Evolutionary conservation across 176 grass and related monocot genomes (phyloP).

Genomic region (Paspalum vaginatum): DNA sequence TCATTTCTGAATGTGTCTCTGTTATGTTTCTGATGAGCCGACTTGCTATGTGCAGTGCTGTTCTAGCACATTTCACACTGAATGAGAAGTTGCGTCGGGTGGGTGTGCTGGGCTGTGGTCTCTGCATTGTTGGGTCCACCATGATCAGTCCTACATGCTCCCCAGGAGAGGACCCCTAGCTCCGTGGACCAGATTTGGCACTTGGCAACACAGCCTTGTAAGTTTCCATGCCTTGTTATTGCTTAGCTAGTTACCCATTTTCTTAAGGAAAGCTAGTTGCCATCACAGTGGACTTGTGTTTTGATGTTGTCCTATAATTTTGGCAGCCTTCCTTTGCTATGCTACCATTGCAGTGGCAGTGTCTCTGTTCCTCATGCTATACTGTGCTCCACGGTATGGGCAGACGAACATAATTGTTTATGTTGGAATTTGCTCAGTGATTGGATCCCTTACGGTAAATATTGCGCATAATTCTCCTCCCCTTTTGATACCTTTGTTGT

Average conservation of each 20-base stretch:
- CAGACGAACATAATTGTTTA: conserved; percentile 94
- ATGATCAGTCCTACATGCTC: conserved; percentile 94
- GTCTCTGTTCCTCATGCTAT: conserved; percentile 79
- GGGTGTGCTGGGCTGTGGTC: conserved; percentile 86
- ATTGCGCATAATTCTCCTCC: neutral
- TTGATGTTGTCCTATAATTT: conserved; percentile 24
- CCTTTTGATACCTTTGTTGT: neutral
- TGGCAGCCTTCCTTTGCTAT: conserved; percentile 83
- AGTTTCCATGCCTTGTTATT: neutral
- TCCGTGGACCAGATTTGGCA: conserved; percentile 91
- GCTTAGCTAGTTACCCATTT: neutral
- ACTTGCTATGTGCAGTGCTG: conserved; percentile 55
- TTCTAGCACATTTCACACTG: conserved; percentile 93
- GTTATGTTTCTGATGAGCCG: conserved; percentile 22
- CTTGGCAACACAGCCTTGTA: conserved; percentile 84
- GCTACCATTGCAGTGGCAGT: conserved; percentile 62
- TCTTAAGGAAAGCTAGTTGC: neutral
- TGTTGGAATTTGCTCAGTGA: conserved; percentile 85
- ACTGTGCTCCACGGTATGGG: conserved; percentile 80
- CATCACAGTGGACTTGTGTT: neutral
- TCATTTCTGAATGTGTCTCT: conserved; percentile 5
- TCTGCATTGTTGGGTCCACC: conserved; percentile 91
- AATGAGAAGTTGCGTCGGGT: conserved; percentile 88
- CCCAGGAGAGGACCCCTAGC: conserved; percentile 73
- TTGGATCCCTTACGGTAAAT: conserved; percentile 92